Evolutionary conservation across 2,329 filamentous ascomycete species (phyloP).

Genomic region (Amesomyces nigricolor): DNA sequence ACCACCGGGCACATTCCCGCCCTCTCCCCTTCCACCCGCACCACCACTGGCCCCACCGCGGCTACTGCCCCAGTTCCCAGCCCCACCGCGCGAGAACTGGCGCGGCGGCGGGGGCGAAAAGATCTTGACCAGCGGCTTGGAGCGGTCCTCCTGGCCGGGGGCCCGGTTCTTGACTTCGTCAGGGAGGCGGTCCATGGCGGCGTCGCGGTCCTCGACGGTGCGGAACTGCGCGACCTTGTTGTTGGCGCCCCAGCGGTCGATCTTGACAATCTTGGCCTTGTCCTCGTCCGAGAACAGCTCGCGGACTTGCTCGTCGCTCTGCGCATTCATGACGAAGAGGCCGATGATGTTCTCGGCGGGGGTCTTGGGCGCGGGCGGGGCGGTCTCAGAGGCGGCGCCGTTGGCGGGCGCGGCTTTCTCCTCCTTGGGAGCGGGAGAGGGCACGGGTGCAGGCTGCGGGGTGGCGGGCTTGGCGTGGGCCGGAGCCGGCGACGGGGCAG

Average conservation of each 20-base stretch:
- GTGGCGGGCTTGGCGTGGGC: constrained; percentile 44
- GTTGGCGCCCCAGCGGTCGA: constrained; percentile 71
- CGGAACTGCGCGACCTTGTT: constrained; percentile 87
- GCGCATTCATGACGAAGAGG: constrained; percentile 84
- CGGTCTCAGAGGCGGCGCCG: constrained; percentile 49
- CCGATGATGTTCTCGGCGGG: constrained; percentile 66
- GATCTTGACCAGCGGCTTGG: constrained; percentile 75
- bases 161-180: constrained; percentile 69
- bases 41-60: constrained; percentile 36
- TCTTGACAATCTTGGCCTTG: constrained; percentile 68
- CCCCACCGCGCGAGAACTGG: constrained; percentile 56
- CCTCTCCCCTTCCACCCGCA: constrained; percentile 40
- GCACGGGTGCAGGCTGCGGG: constrained; percentile 39
- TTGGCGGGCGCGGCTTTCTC: constrained; percentile 53
- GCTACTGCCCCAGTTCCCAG: constrained; percentile 62
- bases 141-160: constrained; percentile 57
- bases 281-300: constrained; percentile 81
- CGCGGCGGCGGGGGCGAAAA: constrained; percentile 65
- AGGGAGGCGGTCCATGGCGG: constrained; percentile 67
- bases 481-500: constrained; percentile 33
- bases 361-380: constrained; percentile 53
- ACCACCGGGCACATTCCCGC: constrained; percentile 54
- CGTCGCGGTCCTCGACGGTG: constrained; percentile 71
- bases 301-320: constrained; percentile 74
- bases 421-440: constrained; percentile 46